Percentiles rank a stretch among this genome's conserved stretches.
phyloP scores from a whole-genome alignment of 2,329 filamentous ascomycete genomes.

The Pleochaeta shiraiana region DNA sequence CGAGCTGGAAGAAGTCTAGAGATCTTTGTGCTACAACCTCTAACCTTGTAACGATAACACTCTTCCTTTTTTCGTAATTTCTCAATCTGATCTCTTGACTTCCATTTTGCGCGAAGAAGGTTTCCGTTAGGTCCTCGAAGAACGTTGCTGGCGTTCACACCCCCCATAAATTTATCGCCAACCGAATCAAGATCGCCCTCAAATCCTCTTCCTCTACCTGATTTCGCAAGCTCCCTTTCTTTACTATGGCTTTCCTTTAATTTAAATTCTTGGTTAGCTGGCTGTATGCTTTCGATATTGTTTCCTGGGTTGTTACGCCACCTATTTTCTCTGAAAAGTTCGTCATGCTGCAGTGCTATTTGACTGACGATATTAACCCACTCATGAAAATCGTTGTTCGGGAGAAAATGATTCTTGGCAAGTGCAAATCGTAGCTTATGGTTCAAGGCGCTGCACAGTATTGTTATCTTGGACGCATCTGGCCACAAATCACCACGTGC shows the following conservation, averaged over 20 bases:
- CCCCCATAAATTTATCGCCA: not conserved
- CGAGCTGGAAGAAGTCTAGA: not conserved
- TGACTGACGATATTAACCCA: not conserved
- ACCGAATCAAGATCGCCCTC: not conserved
- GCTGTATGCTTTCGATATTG: not conserved
- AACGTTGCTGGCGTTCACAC: not conserved
- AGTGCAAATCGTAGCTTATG: not conserved
- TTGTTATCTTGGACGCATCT: not conserved
- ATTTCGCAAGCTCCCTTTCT: not conserved
- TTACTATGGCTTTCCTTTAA: not conserved
- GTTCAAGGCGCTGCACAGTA: not conserved
- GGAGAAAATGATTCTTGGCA: not conserved
- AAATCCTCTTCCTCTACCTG: not conserved
- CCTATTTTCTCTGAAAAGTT: not conserved
- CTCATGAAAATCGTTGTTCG: not conserved
- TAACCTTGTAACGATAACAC: not conserved
- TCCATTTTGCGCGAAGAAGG: not conserved
- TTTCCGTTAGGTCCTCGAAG: not conserved
- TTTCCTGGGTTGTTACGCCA: not conserved
- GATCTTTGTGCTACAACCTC: not conserved
- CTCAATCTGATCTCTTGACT: not conserved
- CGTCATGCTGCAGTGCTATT: not conserved
- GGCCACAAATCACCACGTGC: not conserved
- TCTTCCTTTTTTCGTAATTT: not conserved
- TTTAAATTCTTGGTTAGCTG: not conserved